phyloP scores from a whole-genome alignment of 306 rosid species.

The Alnus rubra region DNA sequence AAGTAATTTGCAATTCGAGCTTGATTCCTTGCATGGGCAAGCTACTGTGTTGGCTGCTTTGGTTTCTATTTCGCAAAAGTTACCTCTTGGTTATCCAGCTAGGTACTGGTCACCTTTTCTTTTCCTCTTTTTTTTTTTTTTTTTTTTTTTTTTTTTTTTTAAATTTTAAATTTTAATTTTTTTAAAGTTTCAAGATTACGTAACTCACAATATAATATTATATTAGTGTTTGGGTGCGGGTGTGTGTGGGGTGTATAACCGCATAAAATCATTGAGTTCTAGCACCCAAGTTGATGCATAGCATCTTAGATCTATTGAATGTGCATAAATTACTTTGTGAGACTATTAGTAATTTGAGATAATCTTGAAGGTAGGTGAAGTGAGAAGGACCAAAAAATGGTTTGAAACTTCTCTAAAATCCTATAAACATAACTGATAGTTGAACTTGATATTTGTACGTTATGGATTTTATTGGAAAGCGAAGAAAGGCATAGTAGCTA shows the following conservation, averaged over 20 bases:
- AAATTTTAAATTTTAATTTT: no score
- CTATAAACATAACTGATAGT: not conserved
- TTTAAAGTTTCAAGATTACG: not conserved
- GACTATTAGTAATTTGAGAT: not conserved
- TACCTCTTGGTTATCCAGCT: constrained; percentile 95
- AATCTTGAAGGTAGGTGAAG: not conserved
- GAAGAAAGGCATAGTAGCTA: no score
- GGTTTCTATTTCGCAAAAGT: constrained; percentile 83
- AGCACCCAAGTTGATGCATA: not conserved
- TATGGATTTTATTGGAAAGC: not conserved
- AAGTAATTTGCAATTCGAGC: constrained; percentile 73
- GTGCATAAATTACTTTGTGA: not conserved
- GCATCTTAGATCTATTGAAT: not conserved
- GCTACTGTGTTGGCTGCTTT: constrained; percentile 91
- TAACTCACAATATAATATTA: not conserved
- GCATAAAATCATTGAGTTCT: not conserved
- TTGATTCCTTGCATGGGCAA: constrained; percentile 90
- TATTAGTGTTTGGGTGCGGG: no score
- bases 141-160: constrained; percentile 7
- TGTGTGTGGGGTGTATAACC: no score
- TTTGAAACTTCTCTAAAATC: not conserved
- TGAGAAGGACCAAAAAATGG: not conserved
- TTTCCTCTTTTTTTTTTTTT: not conserved
- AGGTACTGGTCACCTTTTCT: constrained; percentile 45
- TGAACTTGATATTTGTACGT: not conserved